A percentile compares a stretch with the other conserved stretches of the same genome.
These are phyloP conservation scores for Coemansia asiatica DNA, from an alignment of 192 early-diverging fungal species.

Conservation along the genomic window DNA sequence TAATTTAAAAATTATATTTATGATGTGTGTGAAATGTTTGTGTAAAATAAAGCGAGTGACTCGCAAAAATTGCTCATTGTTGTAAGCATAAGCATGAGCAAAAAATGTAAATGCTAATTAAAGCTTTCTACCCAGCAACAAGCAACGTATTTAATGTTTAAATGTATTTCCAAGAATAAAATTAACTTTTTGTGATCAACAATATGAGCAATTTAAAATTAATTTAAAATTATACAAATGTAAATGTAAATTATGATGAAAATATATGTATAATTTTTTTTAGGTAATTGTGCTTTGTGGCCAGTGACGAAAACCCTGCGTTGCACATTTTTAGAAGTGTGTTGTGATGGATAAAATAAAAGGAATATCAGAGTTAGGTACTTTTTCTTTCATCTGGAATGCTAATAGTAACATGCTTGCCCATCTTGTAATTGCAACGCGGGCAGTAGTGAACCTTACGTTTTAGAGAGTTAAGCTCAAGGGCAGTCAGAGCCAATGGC, in stretches of 20 bases:
- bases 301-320: not conserved
- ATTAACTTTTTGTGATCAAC: no score
- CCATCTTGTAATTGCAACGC: slow-evolving; percentile 47
- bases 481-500: slow-evolving; percentile 44
- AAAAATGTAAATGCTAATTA: no score
- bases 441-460: slow-evolving; percentile 49
- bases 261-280: not conserved
- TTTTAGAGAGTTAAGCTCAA: slow-evolving; percentile 43
- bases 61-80: no score
- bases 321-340: not conserved
- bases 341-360: not conserved
- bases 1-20: not conserved
- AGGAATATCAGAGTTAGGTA: not conserved
- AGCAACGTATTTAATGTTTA: no score
- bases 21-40: not conserved
- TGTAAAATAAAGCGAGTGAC: no score
- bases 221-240: not conserved
- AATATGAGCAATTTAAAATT: no score
- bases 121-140: no score
- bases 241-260: not conserved
- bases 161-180: no score
- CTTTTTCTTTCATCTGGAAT: slow-evolving; percentile 27
- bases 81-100: no score
- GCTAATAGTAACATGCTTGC: slow-evolving; percentile 45
- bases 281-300: not conserved